Evolutionary conservation across 371 early-diverging fungal species (phyloP), one percentile per base, ranked within the genome.

Genomic region (Mortierella sp.): DNA sequence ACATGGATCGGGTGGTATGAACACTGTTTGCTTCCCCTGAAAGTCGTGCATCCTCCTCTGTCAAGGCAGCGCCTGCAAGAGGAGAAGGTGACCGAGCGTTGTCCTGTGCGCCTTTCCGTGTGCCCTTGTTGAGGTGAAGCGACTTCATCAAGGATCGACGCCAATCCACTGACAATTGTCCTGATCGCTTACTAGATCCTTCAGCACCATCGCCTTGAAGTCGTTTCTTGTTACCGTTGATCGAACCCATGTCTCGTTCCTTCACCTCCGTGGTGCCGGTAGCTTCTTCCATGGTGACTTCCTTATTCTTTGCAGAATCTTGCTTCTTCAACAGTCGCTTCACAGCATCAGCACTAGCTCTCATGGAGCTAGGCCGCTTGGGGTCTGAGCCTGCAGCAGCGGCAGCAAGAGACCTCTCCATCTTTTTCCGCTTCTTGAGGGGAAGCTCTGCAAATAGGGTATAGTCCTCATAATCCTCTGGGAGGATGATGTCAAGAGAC

Each of bases 381-480:
- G 29, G 27, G 7, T 34, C 25, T 1, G 43, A 39, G 7, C 16
- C 48, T 3, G 65, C 54, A 7, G 56, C 52, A 8, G 54, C 47
- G 5, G 71, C 64, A 16, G 70, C 63, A 0, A 65, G 48, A 3
- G 65, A 54, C 0, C 54, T 50, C 53, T 71, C 66, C 61, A 71
- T 47, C 44, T 71, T 71, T 57, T 71, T 71, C 40, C 71, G 60
- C 53, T 65, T 71, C 58, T 71, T 71, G 28, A 65, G 61, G 3
- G 71, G 71, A 8, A 65, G 57, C 24, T 71, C 71, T 16, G 71
- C 71, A 48, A 57, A 71, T 57, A 60, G 71, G 44, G 71, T 71
- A 49, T 71, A 71, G 44, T 71, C 71, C 4, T 65, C 57, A 28
- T 71, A 71, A 31, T 71, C 71, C 1, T 19, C 57, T 6, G 71